Percentiles rank a stretch among this genome's conserved stretches.
Conservation (phyloP, 768 basidiomycete genomes). For the Steccherinum ochraceum region DNA sequence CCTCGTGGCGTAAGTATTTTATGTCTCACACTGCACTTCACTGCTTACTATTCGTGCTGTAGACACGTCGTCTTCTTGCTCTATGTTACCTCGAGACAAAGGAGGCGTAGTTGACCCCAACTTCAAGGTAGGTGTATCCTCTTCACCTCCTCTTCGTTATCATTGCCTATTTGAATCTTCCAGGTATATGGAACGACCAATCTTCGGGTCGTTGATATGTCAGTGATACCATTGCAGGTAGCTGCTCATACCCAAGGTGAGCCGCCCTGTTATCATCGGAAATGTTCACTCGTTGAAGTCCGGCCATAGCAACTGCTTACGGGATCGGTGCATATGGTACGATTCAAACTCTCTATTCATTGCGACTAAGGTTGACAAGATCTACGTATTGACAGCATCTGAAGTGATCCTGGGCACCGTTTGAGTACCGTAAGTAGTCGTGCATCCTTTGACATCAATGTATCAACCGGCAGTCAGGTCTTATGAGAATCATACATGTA, state of each 20-base stretch:
- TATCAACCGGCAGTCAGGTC: no score
- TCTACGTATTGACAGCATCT: no score
- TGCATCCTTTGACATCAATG: no score
- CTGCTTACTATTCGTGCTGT: background rate
- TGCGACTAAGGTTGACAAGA: no score
- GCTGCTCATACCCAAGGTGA: constrained; percentile 30
- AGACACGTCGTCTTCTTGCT: constrained; percentile 12
- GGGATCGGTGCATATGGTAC: no score
- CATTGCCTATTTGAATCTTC: background rate
- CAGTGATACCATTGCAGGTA: constrained; percentile 34
- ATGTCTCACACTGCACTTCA: background rate
- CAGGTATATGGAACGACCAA: constrained; percentile 31
- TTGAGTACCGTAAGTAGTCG: no score
- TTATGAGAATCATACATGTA: no score
- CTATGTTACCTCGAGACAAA: constrained; percentile 15
- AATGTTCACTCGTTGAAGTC: no score
- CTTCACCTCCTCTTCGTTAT: background rate
- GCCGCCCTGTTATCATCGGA: no score
- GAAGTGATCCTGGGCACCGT: no score
- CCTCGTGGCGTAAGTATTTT: constrained; percentile 13
- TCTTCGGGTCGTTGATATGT: constrained; percentile 37
- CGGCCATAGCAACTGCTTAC: no score
- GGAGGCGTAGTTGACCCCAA: constrained; percentile 10
- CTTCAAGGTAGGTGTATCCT: constrained; percentile 5
- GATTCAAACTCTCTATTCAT: no score